Evolutionary conservation across 306 rosid species (phyloP), one percentile per base, ranked within the genome.

Genomic region (Citrullus mucosospermus): DNA sequence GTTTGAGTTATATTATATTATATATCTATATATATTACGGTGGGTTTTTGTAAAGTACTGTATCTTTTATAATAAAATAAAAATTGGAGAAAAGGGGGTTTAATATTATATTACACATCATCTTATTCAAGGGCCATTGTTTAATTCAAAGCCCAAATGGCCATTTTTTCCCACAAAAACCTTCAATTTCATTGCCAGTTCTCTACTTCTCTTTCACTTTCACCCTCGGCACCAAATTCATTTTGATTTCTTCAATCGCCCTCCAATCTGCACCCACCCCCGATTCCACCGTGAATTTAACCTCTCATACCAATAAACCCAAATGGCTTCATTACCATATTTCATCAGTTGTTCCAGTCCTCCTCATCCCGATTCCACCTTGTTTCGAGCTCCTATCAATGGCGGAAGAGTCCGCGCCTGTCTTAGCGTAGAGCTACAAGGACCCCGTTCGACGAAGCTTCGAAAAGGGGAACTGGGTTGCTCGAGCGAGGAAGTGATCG

Each of bases 401-500:
- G 60, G 44, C 28, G 28, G 77, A 34, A 76, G 14, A 14, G 6
- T 75, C 20, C 81, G 78, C 34, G 48, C 73, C 11, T 38, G 81
- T 30, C 73, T 77, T 30, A 69, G 65, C 9, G 5, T 82, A 44
- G 74, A 81, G 8, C 17, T 15, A 15, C 79, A 38, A 1, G 43
- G 68, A 20, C 32, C 46, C 12, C 59, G 22, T 38, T 69, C 82
- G 41, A 0, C 28, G 0, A 68, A 51, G 38, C 62, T 18, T 8
- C 46, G 46, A 54, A 63, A n/a, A 39, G 69, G 55, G 4, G 50
- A 11, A 46, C 30, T 67, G 6, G 80, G 51, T 30, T 14, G 10
- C 30, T 18, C 65, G 78, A 83, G 85, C 48, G 80, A 78, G 78
- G 89, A 81, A 76, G 89, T 95, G 83, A 87, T 93, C 48, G 97